Percentiles rank a stretch among this genome's conserved stretches.
phyloP scores from a whole-genome alignment of 1,284 basidiomycete species.

The Ceratobasidium papillatum region DNA sequence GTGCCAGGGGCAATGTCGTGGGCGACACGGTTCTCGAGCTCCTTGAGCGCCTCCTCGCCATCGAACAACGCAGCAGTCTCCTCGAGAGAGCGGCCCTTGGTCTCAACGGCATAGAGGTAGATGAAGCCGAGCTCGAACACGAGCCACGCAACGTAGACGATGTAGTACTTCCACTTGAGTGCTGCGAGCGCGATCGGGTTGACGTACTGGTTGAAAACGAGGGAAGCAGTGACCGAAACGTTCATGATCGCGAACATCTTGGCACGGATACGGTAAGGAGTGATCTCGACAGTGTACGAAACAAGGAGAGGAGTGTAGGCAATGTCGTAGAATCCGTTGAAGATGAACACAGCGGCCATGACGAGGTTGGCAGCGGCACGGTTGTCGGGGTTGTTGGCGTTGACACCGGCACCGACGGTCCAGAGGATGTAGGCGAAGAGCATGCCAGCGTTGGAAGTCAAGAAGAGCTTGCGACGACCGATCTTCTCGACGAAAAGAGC shows the following conservation, averaged over 20 bases:
- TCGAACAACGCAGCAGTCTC: constrained; percentile 71
- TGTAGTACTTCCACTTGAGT: constrained; percentile 50
- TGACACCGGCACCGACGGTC: constrained; percentile 43
- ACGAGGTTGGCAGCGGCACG: constrained; percentile 44
- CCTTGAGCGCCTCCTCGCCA: constrained; percentile 53
- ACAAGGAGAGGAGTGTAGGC: constrained; percentile 47
- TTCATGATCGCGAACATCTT: constrained; percentile 75
- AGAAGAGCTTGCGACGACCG: constrained; percentile 69
- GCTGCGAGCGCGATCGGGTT: constrained; percentile 24
- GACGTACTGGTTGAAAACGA: constrained; percentile 69
- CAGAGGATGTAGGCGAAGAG: constrained; percentile 45
- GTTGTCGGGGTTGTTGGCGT: constrained; percentile 40
- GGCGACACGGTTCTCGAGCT: constrained; percentile 33
- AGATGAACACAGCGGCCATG: constrained; percentile 76
- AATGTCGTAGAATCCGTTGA: constrained; percentile 70
- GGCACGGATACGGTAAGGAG: constrained; percentile 71
- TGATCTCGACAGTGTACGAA: constrained; percentile 72
- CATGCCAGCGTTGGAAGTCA: constrained; percentile 72
- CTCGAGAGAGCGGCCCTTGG: constrained; percentile 70
- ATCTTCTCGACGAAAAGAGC: constrained; percentile 67
- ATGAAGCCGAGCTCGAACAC: constrained; percentile 59
- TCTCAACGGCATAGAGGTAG: constrained; percentile 67
- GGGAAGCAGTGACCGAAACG: constrained; percentile 49
- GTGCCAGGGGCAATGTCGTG: constrained; percentile 17
- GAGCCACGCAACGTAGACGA: constrained; percentile 49